These are phyloP conservation scores for Fagus sylvatica DNA, from an alignment of 306 rosid species.

Conservation along the genomic window DNA sequence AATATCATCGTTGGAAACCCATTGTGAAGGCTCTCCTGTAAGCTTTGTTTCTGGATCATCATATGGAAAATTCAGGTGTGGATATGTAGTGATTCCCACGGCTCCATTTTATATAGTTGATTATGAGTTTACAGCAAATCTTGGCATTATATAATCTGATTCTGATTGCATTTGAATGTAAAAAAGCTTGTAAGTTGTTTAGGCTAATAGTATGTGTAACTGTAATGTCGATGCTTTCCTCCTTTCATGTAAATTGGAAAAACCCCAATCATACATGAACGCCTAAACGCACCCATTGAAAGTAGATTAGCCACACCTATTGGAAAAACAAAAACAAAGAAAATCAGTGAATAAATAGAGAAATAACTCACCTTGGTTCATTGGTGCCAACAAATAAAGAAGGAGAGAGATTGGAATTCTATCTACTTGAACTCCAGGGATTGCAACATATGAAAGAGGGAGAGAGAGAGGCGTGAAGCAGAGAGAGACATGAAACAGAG, in stretches of 20 bases:
- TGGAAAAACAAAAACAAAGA: too few species aligned
- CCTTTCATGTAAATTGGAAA: slow-evolving; percentile 15
- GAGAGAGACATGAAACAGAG: too few species aligned
- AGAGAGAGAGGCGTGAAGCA: too few species aligned
- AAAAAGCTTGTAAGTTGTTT: slow-evolving; percentile 35
- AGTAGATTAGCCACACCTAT: too few species aligned
- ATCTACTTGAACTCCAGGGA: too few species aligned
- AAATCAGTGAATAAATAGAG: too few species aligned
- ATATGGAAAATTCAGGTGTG: slow-evolving; percentile 25
- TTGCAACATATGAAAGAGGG: too few species aligned
- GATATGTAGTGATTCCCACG: slow-evolving; percentile 22
- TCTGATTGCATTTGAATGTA: slow-evolving; percentile 42
- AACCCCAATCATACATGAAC: too few species aligned
- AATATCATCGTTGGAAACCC: slow-evolving; percentile 48
- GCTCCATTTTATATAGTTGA: slow-evolving; percentile 29
- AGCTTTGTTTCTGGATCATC: slow-evolving; percentile 21
- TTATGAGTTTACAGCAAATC: slow-evolving; percentile 6
- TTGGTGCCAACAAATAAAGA: too few species aligned
- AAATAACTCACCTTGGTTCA: too few species aligned
- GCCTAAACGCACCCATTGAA: too few species aligned
- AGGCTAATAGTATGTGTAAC: slow-evolving; percentile 23
- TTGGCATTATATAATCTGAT: slow-evolving; percentile 25
- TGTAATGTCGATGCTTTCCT: slow-evolving; percentile 18
- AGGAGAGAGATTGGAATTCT: too few species aligned
- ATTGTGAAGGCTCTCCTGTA: slow-evolving; percentile 49